Base-by-base conservation (phyloP, 176 grass and related monocot genomes). In the Zea luxurians region DNA sequence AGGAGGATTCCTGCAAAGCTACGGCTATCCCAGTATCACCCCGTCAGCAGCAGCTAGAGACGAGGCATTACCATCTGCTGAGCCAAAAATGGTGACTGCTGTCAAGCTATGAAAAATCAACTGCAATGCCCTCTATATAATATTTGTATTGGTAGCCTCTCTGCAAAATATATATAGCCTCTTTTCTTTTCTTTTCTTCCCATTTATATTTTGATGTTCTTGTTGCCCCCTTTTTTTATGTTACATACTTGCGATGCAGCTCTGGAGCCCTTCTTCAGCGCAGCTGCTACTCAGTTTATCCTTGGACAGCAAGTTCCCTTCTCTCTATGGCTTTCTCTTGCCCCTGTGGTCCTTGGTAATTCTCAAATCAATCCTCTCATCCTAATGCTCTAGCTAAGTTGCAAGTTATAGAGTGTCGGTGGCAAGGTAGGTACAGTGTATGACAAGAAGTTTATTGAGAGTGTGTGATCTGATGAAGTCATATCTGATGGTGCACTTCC, bases 261-360 rank as follows among this genome's bases (percentile, higher is more conserved):
- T 89, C 74, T 99, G 88, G 96, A 99, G 80, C 96, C 96, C 21
- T 99, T 99, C 83, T 99, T 99, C 83, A 99, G 95, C 83, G 96
- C 96, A 34, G 88, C 96, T 18, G 96, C 96, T 85, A 95, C 96
- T 60, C 96, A 99, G 81, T 99, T 99, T 87, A 67, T 99, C 83
- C 96, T 99, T 79, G 96, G 96, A 44, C 96, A 99, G 57, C 88
- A 84, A 80, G 91, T 99, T 79, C 96, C 96, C 21, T 70, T 87
- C 18, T 54, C 96, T 71, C 88, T 99, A 34, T 99, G 96, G 96
- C 65, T 99, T 68, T 99, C 96, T 76, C 91, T 99, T 71, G 92
- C 96, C 53, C 96, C 96, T 18, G 96, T 99, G 67, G 96, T 99
- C 46, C 13, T 99, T 77, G 96, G 96, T 99, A 99, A 81, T 82